A percentile compares a stretch with the other conserved stretches of the same genome.
phyloP scores from a whole-genome alignment of 2,329 filamentous ascomycete species.

The Thyridium curvatum region DNA sequence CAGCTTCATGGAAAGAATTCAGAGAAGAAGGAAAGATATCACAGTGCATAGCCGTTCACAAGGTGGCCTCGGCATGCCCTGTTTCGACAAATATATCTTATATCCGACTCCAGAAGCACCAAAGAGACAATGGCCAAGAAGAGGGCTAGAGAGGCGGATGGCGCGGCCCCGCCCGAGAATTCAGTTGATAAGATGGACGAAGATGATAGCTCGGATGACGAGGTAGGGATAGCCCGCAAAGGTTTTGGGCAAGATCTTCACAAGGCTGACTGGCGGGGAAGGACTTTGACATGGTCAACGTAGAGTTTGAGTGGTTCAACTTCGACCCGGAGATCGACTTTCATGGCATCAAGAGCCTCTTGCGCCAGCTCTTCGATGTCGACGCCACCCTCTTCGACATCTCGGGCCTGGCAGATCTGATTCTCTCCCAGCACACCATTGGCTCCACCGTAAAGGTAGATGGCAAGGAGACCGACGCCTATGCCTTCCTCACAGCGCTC shows the following conservation, averaged over 20 bases:
- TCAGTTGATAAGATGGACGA: conserved; percentile 28
- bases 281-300: conserved; percentile 88
- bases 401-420: conserved; percentile 74
- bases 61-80: no score
- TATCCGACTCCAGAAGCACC: not conserved
- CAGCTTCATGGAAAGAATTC: no score
- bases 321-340: conserved; percentile 86
- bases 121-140: conserved; percentile 25
- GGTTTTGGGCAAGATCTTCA: conserved; percentile 4
- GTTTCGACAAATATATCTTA: no score
- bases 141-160: conserved; percentile 25
- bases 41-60: no score
- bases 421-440: conserved; percentile 79
- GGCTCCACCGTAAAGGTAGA: conserved; percentile 98
- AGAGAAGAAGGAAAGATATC: no score
- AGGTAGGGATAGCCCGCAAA: conserved; percentile 25
- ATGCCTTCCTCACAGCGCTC: conserved; percentile 83
- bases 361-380: conserved; percentile 87
- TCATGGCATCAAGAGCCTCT: conserved; percentile 83
- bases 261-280: conserved; percentile 26
- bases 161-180: conserved; percentile 13
- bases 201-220: conserved; percentile 45
- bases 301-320: conserved; percentile 99
- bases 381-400: conserved; percentile 83
- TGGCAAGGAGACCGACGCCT: conserved; percentile 85